phyloP scores from a whole-genome alignment of 2,329 filamentous ascomycete species.

The Ceratocystis diversiconidia region DNA sequence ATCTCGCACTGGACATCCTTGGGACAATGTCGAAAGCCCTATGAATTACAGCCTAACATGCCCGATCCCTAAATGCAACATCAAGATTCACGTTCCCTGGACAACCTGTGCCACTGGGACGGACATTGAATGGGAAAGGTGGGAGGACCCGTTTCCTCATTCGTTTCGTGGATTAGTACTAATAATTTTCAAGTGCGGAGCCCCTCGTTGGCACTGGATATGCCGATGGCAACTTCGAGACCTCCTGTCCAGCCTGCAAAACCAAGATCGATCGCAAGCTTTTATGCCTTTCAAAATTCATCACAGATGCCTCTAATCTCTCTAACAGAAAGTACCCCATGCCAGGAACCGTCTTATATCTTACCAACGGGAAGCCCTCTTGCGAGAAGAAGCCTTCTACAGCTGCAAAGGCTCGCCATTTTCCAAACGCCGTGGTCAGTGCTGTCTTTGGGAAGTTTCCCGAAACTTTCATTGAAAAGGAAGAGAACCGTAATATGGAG shows the following conservation, averaged over 20 bases:
- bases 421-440: conserved; percentile 45
- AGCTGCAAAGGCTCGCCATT: conserved; percentile 27
- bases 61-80: conserved; percentile 33
- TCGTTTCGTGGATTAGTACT: not conserved
- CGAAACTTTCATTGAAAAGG: not conserved
- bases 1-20: conserved; percentile 34
- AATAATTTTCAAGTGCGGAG: not conserved
- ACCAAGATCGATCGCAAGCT: conserved; percentile 39
- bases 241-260: conserved; percentile 38
- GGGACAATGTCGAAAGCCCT: conserved; percentile 45
- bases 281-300: conserved; percentile 49
- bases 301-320: conserved; percentile 38
- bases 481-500: not conserved
- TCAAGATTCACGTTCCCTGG: conserved; percentile 39
- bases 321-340: conserved; percentile 38
- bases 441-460: conserved; percentile 7
- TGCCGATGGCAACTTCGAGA: conserved; percentile 41
- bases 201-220: conserved; percentile 39
- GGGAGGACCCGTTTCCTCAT: not conserved
- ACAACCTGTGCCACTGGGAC: conserved; percentile 36
- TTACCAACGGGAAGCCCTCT: conserved; percentile 36
- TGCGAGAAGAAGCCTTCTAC: not conserved
- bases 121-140: conserved; percentile 9
- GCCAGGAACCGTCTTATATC: conserved; percentile 51
- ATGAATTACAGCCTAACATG: conserved; percentile 38